Evolutionary conservation across 495 filamentous ascomycete genomes (phyloP).

Genomic region (Trichoderma parareesei): DNA sequence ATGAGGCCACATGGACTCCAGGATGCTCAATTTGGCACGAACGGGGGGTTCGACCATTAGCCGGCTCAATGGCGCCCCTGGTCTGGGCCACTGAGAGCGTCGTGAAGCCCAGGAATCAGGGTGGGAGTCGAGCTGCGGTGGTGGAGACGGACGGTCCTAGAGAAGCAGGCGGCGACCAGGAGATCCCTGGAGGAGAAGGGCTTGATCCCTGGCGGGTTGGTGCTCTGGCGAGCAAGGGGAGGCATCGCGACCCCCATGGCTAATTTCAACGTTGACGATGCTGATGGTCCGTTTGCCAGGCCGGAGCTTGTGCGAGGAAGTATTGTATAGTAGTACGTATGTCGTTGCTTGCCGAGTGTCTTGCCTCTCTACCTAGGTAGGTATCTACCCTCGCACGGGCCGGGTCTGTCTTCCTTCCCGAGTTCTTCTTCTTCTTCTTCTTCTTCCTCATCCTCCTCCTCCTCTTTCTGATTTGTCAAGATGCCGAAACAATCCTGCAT

Average conservation of each 20-base stretch:
- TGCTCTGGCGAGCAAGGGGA: neutral
- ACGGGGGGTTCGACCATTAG: neutral
- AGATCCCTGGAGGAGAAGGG: neutral
- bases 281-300: neutral
- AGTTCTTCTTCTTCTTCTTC: no score
- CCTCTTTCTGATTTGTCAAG: neutral
- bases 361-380: no score
- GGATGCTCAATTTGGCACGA: slow-evolving; percentile 10
- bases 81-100: slow-evolving; percentile 8
- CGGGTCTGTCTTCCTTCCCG: no score
- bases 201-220: no score
- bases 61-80: slow-evolving; percentile 5
- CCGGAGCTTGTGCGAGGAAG: neutral
- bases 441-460: neutral
- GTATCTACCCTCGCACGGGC: no score
- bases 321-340: neutral
- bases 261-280: neutral
- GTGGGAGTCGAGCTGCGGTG: neutral
- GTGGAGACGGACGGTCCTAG: neutral
- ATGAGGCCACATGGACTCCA: slow-evolving; percentile 1
- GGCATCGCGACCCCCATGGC: neutral
- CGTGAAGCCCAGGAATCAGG: neutral
- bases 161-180: neutral
- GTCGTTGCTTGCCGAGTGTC: neutral
- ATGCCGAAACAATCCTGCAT: neutral